phyloP scores from a whole-genome alignment of 371 early-diverging fungal species.

The Catenaria anguillulae region DNA sequence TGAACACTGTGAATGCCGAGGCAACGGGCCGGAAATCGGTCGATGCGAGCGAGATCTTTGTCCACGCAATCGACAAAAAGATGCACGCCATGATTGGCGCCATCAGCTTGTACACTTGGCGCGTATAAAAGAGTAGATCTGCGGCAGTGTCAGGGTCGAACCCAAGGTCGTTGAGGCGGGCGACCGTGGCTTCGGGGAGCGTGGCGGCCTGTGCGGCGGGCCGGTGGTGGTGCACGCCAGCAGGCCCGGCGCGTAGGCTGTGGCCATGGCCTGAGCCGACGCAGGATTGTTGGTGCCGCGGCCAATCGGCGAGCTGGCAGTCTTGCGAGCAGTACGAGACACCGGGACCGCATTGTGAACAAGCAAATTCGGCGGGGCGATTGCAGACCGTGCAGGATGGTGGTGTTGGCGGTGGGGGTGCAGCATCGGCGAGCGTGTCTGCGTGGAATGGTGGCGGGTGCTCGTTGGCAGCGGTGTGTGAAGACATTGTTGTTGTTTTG shows the following conservation, averaged over 20 bases:
- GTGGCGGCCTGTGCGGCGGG: neutral
- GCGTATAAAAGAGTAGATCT: constrained; percentile 56
- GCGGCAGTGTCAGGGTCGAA: constrained; percentile 2
- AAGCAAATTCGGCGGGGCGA: constrained; percentile 38
- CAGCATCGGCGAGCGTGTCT: too few species aligned
- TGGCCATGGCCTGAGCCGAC: neutral
- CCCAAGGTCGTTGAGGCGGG: neutral
- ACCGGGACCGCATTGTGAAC: constrained; percentile 34
- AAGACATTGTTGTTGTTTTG: too few species aligned
- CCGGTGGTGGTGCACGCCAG: neutral
- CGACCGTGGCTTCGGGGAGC: neutral
- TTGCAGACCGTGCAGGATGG: constrained; percentile 19
- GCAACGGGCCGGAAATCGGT: constrained; percentile 42
- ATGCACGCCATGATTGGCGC: constrained; percentile 65
- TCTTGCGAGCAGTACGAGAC: neutral
- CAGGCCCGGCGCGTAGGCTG: neutral
- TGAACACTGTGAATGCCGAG: constrained; percentile 26
- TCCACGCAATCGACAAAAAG: constrained; percentile 62
- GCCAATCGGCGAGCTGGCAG: constrained; percentile 6
- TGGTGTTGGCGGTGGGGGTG: too few species aligned
- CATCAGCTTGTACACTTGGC: constrained; percentile 62
- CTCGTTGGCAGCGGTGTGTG: too few species aligned
- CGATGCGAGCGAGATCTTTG: constrained; percentile 45
- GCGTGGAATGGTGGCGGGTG: too few species aligned
- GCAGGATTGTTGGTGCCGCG: neutral